Percentiles rank a stretch among this genome's conserved stretches.
These are phyloP conservation scores for Suillus fuscotomentosus DNA, from an alignment of 768 basidiomycete genomes.

Conservation along the genomic window DNA sequence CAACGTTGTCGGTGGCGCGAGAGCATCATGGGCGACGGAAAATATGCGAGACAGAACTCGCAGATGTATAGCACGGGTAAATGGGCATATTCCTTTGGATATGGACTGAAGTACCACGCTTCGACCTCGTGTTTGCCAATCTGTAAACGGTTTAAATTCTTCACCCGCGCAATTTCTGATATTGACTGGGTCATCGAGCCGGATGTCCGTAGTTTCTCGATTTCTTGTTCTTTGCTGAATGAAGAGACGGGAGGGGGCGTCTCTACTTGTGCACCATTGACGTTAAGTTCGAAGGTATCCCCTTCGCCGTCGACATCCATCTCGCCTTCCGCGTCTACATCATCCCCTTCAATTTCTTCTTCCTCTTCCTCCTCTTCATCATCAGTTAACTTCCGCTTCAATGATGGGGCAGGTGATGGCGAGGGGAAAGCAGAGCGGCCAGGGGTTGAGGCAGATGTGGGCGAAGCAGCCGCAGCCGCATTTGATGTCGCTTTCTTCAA, in stretches of 20 bases:
- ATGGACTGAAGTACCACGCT: slow-evolving; percentile 99
- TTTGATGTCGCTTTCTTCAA: slow-evolving; percentile 71
- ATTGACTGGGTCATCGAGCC: slow-evolving; percentile 99
- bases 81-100: slow-evolving; percentile 97
- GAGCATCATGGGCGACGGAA: slow-evolving; percentile 87
- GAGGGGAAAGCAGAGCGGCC: slow-evolving; percentile 40
- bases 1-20: slow-evolving; percentile 90
- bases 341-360: slow-evolving; percentile 51
- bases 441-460: slow-evolving; percentile 51
- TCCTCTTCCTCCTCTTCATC: slow-evolving; percentile 66
- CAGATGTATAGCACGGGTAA: slow-evolving; percentile 94
- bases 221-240: slow-evolving; percentile 98
- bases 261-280: slow-evolving; percentile 45
- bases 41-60: slow-evolving; percentile 97
- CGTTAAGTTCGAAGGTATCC: slow-evolving; percentile 67
- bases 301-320: slow-evolving; percentile 67
- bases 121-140: slow-evolving; percentile 97
- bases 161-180: slow-evolving; percentile 96
- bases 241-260: slow-evolving; percentile 51
- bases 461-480: slow-evolving; percentile 64
- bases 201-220: slow-evolving; percentile 95
- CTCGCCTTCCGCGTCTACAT: slow-evolving; percentile 47
- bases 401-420: slow-evolving; percentile 55
- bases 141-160: slow-evolving; percentile 95
- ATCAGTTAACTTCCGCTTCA: slow-evolving; percentile 68